Conservation (phyloP, 352 stramenopile genomes). For the Plasmopara muralis region DNA sequence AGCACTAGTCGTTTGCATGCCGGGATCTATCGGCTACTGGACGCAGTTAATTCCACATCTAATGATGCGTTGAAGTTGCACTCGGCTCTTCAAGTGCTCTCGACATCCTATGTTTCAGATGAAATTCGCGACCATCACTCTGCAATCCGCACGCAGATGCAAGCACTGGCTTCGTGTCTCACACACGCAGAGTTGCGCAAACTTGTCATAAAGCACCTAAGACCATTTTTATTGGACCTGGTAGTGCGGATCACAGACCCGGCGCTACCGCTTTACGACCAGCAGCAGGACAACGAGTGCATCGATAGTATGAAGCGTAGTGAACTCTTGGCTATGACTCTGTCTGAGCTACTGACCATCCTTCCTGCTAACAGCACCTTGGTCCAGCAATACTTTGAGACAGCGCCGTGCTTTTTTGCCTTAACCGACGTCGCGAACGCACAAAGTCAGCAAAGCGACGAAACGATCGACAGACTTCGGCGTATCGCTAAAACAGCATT, state of each 20-base stretch:
- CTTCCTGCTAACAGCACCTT: constrained; percentile 49
- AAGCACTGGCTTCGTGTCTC: constrained; percentile 52
- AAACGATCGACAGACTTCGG: constrained; percentile 33
- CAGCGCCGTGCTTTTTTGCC: constrained; percentile 72
- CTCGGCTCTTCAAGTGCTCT: constrained; percentile 28
- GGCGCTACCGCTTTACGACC: constrained; percentile 38
- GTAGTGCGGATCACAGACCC: constrained; percentile 56
- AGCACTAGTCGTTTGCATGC: constrained; percentile 16
- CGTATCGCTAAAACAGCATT: constrained; percentile 55
- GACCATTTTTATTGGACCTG: constrained; percentile 67
- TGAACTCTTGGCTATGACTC: constrained; percentile 44
- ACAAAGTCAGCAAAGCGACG: constrained; percentile 31
- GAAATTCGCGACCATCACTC: constrained; percentile 15
- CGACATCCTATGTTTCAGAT: constrained; percentile 7
- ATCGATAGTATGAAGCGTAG: constrained; percentile 41
- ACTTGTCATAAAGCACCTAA: constrained; percentile 49
- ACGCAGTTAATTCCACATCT: background rate
- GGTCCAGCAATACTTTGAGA: constrained; percentile 56
- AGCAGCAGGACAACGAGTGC: constrained; percentile 22
- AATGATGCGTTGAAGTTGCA: constrained; percentile 16
- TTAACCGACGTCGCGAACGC: constrained; percentile 41
- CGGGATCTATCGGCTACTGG: constrained; percentile 17
- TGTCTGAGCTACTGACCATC: constrained; percentile 48
- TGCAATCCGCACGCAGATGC: constrained; percentile 27
- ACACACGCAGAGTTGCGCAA: constrained; percentile 37